phyloP scores from a whole-genome alignment of 331 rosid genomes.

The Dryas integrifolia region DNA sequence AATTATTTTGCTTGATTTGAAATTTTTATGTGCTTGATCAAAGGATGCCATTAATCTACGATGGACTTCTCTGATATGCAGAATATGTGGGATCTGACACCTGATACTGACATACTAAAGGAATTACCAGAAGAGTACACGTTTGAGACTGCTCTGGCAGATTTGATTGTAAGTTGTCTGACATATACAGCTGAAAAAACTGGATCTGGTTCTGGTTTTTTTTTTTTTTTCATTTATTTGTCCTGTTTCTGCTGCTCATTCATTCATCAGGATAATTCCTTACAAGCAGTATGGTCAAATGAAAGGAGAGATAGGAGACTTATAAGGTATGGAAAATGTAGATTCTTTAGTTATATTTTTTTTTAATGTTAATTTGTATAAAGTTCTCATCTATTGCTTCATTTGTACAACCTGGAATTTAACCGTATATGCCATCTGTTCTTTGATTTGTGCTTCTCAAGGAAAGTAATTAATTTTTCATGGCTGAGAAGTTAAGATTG shows the following conservation, averaged over 20 bases:
- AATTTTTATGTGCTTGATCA: background rate
- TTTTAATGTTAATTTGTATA: background rate
- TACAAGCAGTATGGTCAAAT: constrained; percentile 69
- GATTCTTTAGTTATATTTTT: background rate
- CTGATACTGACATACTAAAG: constrained; percentile 44
- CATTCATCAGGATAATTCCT: constrained; percentile 57
- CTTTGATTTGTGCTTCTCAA: background rate
- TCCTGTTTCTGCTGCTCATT: constrained; percentile 16
- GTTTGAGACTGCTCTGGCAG: constrained; percentile 63
- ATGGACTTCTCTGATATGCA: constrained; percentile 30
- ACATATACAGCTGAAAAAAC: background rate
- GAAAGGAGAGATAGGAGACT: constrained; percentile 26
- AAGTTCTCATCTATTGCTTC: background rate
- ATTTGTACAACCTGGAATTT: background rate
- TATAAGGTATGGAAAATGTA: constrained; percentile 32
- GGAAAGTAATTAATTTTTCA: background rate
- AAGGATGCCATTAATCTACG: background rate
- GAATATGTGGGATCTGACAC: constrained; percentile 78
- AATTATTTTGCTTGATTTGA: background rate
- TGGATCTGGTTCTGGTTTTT: background rate
- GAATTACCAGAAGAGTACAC: constrained; percentile 60
- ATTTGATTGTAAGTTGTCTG: constrained; percentile 52
- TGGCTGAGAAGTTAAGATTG: background rate
- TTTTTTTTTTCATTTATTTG: background rate
- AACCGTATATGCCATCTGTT: background rate